Base-by-base conservation (phyloP, 1,139 yeast genomes). In the Yamadazyma blattariae region DNA sequence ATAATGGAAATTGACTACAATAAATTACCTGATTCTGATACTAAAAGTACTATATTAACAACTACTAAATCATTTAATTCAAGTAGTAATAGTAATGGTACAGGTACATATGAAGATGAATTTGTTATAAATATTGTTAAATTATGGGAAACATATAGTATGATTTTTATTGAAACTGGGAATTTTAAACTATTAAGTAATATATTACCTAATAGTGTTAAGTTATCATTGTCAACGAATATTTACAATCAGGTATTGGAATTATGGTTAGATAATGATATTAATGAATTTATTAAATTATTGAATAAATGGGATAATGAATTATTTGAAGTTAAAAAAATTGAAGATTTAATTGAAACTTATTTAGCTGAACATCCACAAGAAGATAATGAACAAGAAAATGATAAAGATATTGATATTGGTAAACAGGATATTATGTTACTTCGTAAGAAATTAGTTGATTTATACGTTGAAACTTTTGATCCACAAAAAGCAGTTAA, bases 101-200 rank as follows among this genome's bases (percentile, higher is more conserved):
- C 33, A 16, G 26, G 26, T 7, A 25, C 27, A 8, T 54, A 59
- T 20, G 64, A 59, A n/a, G 71, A 67, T 23, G 51, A 49, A 4
- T 51, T 46, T 11, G 52, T 64, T 13, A 46, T 55, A 28, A 64
- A 64, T 24, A 55, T 61, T 6, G 52, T 71, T 1, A 58, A 60
- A 11, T 79, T 79, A 42, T 89, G 97, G 96, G 76, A 76, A 35
- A 63, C 63, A 23, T 82, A 89, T 82, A 61, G 83, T 7, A 57
- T 62, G 42, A 71, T 70, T 10, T 83, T 81, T 44, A 59, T 79
- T 2, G 64, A 72, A 5, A 61, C 76, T 1, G 67, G 63, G 2
- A 77, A 82, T 36, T 57, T 71, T 4, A 60, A 57, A 5, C 61
- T 60, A 4, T 57, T 87, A 15, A 75, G 82, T 0, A 68, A 69